A percentile compares a stretch with the other conserved stretches of the same genome.
Conservation (phyloP, 2,329 filamentous ascomycete species). For the Zasmidium angulare region DNA sequence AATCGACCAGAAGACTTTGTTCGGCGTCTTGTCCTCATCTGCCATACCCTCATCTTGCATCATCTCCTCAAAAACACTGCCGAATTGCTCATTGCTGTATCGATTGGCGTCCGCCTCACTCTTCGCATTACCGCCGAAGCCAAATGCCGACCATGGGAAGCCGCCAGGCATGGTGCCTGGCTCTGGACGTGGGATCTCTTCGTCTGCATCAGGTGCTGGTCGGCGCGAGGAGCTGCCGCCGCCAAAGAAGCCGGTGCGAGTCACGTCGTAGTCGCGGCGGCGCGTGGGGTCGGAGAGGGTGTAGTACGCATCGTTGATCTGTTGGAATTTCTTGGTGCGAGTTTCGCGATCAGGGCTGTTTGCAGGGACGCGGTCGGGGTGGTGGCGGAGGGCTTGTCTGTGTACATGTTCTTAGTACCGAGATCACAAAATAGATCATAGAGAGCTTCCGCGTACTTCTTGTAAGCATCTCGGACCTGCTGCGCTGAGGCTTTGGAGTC, state of each 20-base stretch:
- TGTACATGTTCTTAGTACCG: too few species aligned
- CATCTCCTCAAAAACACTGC: conserved; percentile 61
- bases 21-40: conserved; percentile 63
- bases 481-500: conserved; percentile 69
- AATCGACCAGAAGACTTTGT: conserved; percentile 79
- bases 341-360: conserved; percentile 78
- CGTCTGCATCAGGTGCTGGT: conserved; percentile 46
- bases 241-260: conserved; percentile 57
- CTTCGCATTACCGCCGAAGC: conserved; percentile 53
- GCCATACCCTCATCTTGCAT: conserved; percentile 64
- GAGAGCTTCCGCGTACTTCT: conserved; percentile 63
- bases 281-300: conserved; percentile 78
- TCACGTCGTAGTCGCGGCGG: conserved; percentile 79
- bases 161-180: conserved; percentile 43
- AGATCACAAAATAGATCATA: neutral
- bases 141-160: conserved; percentile 77
- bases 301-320: conserved; percentile 91
- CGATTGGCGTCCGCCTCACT: conserved; percentile 43
- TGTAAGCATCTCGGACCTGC: conserved; percentile 92
- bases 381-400: conserved; percentile 77
- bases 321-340: conserved; percentile 85
- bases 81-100: conserved; percentile 78
- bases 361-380: conserved; percentile 83
- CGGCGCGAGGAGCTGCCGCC: conserved; percentile 22
- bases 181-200: conserved; percentile 48